Conservation (phyloP, 176 grass and related monocot genomes). For the Carex pumila region DNA sequence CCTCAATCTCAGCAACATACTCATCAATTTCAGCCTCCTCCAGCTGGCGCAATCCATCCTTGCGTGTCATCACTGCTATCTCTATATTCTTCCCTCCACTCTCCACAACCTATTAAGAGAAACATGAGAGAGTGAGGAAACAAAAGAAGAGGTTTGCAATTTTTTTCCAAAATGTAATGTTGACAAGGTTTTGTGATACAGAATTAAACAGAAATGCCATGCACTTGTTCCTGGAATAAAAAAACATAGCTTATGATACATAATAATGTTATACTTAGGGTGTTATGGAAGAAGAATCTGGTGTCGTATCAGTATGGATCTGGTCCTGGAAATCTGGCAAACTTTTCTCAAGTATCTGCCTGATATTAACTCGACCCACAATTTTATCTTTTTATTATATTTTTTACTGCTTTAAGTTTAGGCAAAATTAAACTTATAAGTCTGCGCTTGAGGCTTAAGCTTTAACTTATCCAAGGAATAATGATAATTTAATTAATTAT, state of each 20-base stretch:
- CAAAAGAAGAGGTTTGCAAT: neutral
- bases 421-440: neutral
- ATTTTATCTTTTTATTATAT: neutral
- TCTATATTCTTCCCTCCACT: conserved; percentile 82
- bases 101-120: conserved; percentile 53
- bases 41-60: conserved; percentile 47
- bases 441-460: neutral
- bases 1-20: conserved; percentile 77
- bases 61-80: conserved; percentile 50
- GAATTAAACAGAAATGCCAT: neutral
- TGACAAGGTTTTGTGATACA: neutral
- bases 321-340: neutral
- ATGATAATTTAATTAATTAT: neutral
- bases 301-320: neutral
- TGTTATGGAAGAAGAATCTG: neutral
- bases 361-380: neutral
- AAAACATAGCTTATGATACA: neutral
- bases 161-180: neutral
- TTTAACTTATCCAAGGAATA: neutral
- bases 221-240: neutral
- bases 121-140: neutral
- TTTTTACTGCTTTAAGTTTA: neutral
- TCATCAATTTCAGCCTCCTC: conserved; percentile 68
- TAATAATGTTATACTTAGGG: neutral
- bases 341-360: neutral